Conservation (phyloP, 2,329 filamentous ascomycete genomes). For the Neonectria faginata region DNA sequence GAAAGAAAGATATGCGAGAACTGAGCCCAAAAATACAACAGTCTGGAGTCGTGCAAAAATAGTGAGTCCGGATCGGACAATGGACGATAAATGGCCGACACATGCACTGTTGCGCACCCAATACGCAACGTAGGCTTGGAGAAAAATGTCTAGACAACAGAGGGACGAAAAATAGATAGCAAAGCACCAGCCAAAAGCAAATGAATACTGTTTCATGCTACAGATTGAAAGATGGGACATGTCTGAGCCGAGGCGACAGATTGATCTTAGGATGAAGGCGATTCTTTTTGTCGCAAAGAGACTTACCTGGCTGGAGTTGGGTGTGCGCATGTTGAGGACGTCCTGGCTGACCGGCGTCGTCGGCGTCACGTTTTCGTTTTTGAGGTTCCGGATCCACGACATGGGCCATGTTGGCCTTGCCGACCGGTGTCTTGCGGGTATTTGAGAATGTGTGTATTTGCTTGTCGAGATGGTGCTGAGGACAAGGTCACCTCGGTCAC, state of each 20-base stretch:
- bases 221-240: constrained; percentile 33
- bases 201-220: constrained; percentile 30
- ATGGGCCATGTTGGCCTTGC: constrained; percentile 54
- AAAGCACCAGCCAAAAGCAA: constrained; percentile 11
- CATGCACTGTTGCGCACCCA: constrained; percentile 24
- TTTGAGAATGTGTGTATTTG: neutral
- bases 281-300: constrained; percentile 35
- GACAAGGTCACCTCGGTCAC: constrained; percentile 19
- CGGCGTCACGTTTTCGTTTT: constrained; percentile 62
- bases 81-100: constrained; percentile 18
- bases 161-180: constrained; percentile 18
- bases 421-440: constrained; percentile 1
- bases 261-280: constrained; percentile 31
- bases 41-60: constrained; percentile 36
- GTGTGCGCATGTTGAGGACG: constrained; percentile 57
- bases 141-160: constrained; percentile 22
- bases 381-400: constrained; percentile 55
- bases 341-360: constrained; percentile 56
- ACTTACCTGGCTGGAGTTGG: constrained; percentile 59
- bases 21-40: constrained; percentile 39
- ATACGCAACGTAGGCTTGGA: constrained; percentile 27
- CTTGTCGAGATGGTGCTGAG: constrained; percentile 16
- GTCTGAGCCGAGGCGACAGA: constrained; percentile 36
- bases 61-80: constrained; percentile 31
- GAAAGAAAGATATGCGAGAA: constrained; percentile 37